Evolutionary conservation across 441 rosid genomes (phyloP), one percentile per base, ranked within the genome.

Genomic region (Adansonia madagascariensis): DNA sequence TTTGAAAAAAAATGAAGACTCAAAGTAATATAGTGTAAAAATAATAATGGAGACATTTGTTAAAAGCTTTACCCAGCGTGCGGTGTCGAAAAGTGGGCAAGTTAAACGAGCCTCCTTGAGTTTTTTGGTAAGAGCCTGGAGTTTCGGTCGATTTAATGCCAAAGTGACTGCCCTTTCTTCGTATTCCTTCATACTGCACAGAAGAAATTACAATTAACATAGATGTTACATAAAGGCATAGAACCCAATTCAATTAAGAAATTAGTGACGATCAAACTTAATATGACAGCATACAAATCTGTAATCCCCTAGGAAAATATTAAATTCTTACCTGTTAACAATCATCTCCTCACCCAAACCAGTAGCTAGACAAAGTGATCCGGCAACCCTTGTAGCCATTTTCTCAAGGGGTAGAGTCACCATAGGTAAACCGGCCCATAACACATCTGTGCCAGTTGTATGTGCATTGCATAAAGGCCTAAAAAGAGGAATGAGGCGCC

Each of bases 331-430:
- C 99, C 93, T 91, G 80, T 81, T 90, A 44, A 94, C 99, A 82
- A 97, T 92, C 99, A 94, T 94, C 83, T 94, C 99, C 7, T 93
- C 98, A 60, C 98, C 99, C 8, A 97, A 85, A 50, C 99, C 99
- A 80, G 98, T 94, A 73, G 99, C 97, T 63, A 90, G 88, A 80
- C 98, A 97, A 60, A 97, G 89, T 41, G 99, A 97, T 75, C 99
- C 99, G 80, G 99, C 98, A 75, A 97, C 99, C 79, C 99, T 87
- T 9, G 99, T 92, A 43, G 98, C 99, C 99, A 97, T 97, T 85
- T 94, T 97, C 85, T 97, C 97, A 14, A 94, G 97, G 6, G 99
- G 99, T 71, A 88, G 81, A 44, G 99, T 97, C 81, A 97, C 88
- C 94, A 94, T 94, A 1, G 99, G 98, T 63, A 94, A 90, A 78